Conservation (phyloP, 2,329 filamentous ascomycete genomes). For the Furcasterigmium sp. region DNA sequence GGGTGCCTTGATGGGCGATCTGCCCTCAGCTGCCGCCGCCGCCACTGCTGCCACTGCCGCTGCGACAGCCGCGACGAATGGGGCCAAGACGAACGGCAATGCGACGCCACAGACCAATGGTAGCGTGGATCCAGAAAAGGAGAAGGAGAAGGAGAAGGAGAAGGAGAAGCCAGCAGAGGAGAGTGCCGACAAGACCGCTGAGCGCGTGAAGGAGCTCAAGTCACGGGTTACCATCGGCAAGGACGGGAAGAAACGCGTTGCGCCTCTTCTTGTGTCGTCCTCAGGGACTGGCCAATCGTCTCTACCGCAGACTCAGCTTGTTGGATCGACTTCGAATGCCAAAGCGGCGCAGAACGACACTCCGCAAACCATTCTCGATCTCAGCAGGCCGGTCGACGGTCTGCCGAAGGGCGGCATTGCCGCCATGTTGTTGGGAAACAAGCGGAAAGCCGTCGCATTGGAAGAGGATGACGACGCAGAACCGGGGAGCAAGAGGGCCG, state of each 20-base stretch:
- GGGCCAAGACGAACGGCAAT: conserved; percentile 36
- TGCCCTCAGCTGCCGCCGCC: conserved; percentile 44
- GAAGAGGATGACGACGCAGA: conserved; percentile 74
- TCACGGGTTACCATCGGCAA: conserved; percentile 92
- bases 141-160: conserved; percentile 24
- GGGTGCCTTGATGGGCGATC: conserved; percentile 96
- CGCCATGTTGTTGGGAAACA: conserved; percentile 85
- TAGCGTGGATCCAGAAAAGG: conserved; percentile 22
- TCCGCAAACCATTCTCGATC: conserved; percentile 78
- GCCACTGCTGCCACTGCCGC: too few relatives aligned
- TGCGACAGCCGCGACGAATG: conserved; percentile 42
- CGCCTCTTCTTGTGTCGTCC: conserved; percentile 84
- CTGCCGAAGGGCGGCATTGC: conserved; percentile 85
- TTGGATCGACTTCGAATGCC: conserved; percentile 62
- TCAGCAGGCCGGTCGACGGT: conserved; percentile 91
- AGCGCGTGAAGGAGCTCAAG: conserved; percentile 63
- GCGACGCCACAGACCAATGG: conserved; percentile 35
- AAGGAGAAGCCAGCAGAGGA: conserved; percentile 35
- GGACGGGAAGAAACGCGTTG: conserved; percentile 93
- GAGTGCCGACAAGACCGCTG: conserved; percentile 45
- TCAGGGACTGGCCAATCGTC: conserved; percentile 84
- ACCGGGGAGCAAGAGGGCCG: conserved; percentile 41
- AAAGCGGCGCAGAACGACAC: conserved; percentile 62
- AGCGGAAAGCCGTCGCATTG: conserved; percentile 70
- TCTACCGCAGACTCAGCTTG: conserved; percentile 79